A percentile compares a stretch with the other conserved stretches of the same genome.
These are phyloP conservation scores for Porphyrellus cyaneotinctus DNA, from an alignment of 768 basidiomycete species.

Conservation along the genomic window DNA sequence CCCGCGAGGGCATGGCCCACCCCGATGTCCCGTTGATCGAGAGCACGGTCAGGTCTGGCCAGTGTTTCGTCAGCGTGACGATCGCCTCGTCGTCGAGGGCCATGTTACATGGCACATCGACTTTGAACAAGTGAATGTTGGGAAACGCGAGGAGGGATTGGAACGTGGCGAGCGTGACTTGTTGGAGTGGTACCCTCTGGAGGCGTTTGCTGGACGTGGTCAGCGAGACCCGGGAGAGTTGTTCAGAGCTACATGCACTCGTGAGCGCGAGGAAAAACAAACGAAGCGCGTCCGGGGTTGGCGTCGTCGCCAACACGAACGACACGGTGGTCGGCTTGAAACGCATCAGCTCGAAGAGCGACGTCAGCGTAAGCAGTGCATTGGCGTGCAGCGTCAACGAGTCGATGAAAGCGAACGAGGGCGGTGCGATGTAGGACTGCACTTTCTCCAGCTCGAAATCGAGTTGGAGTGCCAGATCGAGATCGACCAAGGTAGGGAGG, in stretches of 20 bases:
- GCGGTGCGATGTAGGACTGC: slow-evolving; percentile 5
- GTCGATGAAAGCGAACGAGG: slow-evolving; percentile 14
- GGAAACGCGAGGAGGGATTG: slow-evolving; percentile 16
- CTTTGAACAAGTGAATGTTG: slow-evolving; percentile 8
- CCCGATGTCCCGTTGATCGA: slow-evolving; percentile 17
- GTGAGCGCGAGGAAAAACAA: slow-evolving; percentile 21
- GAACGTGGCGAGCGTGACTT: slow-evolving; percentile 15
- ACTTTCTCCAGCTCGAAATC: slow-evolving; percentile 16
- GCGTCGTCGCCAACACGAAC: slow-evolving; percentile 10
- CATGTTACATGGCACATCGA: slow-evolving; percentile 20
- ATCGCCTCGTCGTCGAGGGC: slow-evolving; percentile 20
- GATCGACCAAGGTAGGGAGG: slow-evolving; percentile 13
- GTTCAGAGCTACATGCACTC: slow-evolving; percentile 8
- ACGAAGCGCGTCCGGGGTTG: slow-evolving; percentile 17
- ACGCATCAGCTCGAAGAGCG: slow-evolving; percentile 18
- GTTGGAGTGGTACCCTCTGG: background rate
- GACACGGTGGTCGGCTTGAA: slow-evolving; percentile 13
- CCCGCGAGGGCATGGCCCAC: slow-evolving; percentile 15
- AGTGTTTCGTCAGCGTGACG: slow-evolving; percentile 15
- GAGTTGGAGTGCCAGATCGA: slow-evolving; percentile 13
- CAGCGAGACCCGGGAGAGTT: slow-evolving; percentile 10
- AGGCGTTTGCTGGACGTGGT: background rate
- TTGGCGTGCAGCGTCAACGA: slow-evolving; percentile 8
- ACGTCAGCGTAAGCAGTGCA: slow-evolving; percentile 17
- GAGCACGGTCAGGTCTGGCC: slow-evolving; percentile 15